Conservation (phyloP, 73 alveolate species). For the Uronychia setigera region DNA sequence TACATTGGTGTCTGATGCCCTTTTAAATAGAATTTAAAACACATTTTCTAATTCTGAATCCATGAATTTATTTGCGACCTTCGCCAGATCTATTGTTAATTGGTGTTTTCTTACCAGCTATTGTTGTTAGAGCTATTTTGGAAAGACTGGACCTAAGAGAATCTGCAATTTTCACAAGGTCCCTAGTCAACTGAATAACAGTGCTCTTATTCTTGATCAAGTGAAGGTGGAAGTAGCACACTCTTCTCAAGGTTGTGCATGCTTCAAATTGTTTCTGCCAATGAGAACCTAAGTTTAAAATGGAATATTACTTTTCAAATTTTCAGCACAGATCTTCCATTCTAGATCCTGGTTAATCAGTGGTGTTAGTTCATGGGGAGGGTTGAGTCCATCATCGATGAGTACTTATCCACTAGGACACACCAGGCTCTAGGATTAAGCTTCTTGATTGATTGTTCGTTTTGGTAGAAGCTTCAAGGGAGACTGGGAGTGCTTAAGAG, state of each 20-base stretch:
- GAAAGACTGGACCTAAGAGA: constrained; percentile 16
- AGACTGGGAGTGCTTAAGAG: too few species aligned
- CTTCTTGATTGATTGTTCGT: too few species aligned
- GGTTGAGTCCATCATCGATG: too few species aligned
- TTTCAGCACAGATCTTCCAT: constrained; percentile 3
- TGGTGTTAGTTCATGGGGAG: constrained; percentile 18
- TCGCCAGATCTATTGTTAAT: neutral
- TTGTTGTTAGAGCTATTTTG: constrained; percentile 11
- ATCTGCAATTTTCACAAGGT: constrained; percentile 4
- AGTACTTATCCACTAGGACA: too few species aligned
- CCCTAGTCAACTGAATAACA: neutral
- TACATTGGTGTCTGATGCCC: neutral
- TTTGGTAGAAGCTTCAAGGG: too few species aligned
- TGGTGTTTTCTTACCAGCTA: neutral
- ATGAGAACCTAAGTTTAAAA: neutral
- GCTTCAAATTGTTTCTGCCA: constrained; percentile 10
- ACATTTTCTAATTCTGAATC: neutral
- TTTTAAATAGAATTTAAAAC: too few species aligned
- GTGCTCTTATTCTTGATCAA: neutral
- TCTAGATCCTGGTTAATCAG: neutral
- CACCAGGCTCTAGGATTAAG: too few species aligned
- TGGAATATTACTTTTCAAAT: neutral
- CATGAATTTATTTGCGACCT: neutral
- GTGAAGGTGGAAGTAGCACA: neutral
- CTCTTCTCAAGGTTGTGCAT: neutral